A percentile compares a stretch with the other conserved stretches of the same genome.
Evolutionary conservation across 805 yeast genomes (phyloP).

Genomic region (Starmerella stellata): DNA sequence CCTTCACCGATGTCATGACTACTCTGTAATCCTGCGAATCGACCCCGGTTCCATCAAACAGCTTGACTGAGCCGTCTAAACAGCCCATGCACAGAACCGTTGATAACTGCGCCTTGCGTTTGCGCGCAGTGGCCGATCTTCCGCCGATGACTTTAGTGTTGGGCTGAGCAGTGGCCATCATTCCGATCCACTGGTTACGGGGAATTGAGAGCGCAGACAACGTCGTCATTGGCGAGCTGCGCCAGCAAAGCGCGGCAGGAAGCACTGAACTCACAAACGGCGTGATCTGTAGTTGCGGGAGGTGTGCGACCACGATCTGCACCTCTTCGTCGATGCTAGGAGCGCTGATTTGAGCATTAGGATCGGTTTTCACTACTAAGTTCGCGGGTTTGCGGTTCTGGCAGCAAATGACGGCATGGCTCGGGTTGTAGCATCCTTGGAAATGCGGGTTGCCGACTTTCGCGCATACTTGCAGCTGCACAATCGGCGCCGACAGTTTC

Average conservation of each 20-base stretch:
- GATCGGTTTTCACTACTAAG: not conserved
- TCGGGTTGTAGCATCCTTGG: slow-evolving; percentile 63
- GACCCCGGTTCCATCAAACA: slow-evolving; percentile 68
- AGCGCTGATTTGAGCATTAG: not conserved
- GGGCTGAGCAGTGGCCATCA: slow-evolving; percentile 35
- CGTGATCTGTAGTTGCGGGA: slow-evolving; percentile 19
- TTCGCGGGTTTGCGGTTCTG: not conserved
- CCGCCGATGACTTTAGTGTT: slow-evolving; percentile 60
- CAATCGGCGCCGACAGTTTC: slow-evolving; percentile 3
- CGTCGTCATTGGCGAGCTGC: slow-evolving; percentile 51
- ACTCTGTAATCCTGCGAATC: slow-evolving; percentile 45
- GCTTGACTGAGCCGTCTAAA: slow-evolving; percentile 55
- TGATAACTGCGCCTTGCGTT: slow-evolving; percentile 36
- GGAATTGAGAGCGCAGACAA: slow-evolving; percentile 40
- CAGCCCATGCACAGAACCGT: slow-evolving; percentile 46
- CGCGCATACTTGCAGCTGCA: slow-evolving; percentile 6
- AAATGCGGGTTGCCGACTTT: slow-evolving; percentile 25
- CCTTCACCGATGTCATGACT: slow-evolving; percentile 39
- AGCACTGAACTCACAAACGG: slow-evolving; percentile 40
- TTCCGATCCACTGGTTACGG: slow-evolving; percentile 59
- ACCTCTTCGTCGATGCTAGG: not conserved
- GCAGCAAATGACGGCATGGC: slow-evolving; percentile 31
- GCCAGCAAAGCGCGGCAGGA: slow-evolving; percentile 66
- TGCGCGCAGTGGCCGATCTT: slow-evolving; percentile 36
- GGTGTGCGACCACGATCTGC: slow-evolving; percentile 7